Conservation (phyloP, 192 early-diverging fungal genomes). For the Umbelopsis sp. region DNA sequence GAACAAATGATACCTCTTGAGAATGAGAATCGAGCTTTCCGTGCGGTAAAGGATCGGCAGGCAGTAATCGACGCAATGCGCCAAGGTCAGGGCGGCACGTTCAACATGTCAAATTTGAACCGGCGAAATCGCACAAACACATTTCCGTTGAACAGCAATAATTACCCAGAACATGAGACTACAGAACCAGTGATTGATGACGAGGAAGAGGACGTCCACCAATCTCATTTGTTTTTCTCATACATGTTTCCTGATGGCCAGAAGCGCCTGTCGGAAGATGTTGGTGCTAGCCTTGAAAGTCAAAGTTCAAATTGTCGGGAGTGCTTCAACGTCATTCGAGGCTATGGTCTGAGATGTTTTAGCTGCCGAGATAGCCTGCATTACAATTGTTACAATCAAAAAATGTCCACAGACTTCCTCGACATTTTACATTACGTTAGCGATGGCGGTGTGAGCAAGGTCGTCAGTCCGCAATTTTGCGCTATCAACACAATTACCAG, state of each 20-base stretch:
- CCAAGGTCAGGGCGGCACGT: background rate
- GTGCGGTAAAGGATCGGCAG: conserved; percentile 22
- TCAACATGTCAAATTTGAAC: conserved; percentile 3
- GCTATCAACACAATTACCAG: background rate
- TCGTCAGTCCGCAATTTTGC: conserved; percentile 50
- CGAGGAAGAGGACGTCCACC: conserved; percentile 16
- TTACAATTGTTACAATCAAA: conserved; percentile 51
- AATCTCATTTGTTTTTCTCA: conserved; percentile 43
- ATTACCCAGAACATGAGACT: background rate
- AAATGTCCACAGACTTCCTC: conserved; percentile 29
- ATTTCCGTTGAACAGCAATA: background rate
- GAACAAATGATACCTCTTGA: conserved; percentile 35
- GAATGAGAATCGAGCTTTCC: conserved; percentile 8
- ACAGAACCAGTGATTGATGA: background rate
- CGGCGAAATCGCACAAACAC: conserved; percentile 7
- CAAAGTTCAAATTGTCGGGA: conserved; percentile 32
- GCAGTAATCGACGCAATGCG: conserved; percentile 8
- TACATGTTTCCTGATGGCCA: conserved; percentile 40
- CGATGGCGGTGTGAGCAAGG: conserved; percentile 42
- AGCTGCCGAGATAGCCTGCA: conserved; percentile 55
- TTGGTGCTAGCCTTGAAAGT: background rate
- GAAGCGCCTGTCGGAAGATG: conserved; percentile 1
- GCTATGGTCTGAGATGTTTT: conserved; percentile 55
- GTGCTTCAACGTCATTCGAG: conserved; percentile 46
- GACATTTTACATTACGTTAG: conserved; percentile 40